Evolutionary conservation across 108 stramenopile species (phyloP).

Genomic region (Fragilariopsis cylindrus): DNA sequence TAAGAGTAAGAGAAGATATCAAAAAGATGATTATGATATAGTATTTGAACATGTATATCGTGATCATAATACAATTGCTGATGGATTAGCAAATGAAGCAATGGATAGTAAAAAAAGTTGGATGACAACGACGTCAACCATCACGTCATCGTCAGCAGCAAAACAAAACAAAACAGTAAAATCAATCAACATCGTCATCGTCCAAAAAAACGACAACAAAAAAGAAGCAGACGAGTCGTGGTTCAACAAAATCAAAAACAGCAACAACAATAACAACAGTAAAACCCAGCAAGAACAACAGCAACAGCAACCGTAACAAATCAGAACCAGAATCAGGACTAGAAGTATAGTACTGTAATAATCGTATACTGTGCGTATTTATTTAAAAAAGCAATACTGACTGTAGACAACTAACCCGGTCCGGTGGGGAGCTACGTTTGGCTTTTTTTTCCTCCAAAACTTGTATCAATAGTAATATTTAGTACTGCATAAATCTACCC

Average conservation of each 20-base stretch:
- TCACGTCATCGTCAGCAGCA: background rate
- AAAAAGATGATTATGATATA: background rate
- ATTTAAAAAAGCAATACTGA: no score
- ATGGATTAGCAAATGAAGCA: constrained; percentile 79
- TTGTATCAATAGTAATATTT: no score
- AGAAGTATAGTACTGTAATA: no score
- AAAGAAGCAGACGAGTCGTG: background rate
- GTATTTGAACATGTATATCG: constrained; percentile 71
- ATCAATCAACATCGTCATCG: background rate
- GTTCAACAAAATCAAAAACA: background rate
- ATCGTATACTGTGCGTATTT: no score
- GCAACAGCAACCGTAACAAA: background rate
- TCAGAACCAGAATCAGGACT: background rate
- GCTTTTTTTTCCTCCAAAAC: no score
- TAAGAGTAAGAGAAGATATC: background rate
- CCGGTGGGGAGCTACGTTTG: no score
- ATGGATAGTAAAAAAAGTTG: constrained; percentile 67
- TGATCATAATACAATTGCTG: constrained; percentile 63
- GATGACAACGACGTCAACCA: constrained; percentile 19
- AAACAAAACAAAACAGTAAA: background rate
- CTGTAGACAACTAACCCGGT: no score
- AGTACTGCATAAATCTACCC: no score
- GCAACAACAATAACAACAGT: background rate
- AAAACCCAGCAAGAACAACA: background rate
- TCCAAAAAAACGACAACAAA: background rate